Evolutionary conservation across 495 filamentous ascomycete species (phyloP).

Genomic region (Friedmanniomyces endolithicus): DNA sequence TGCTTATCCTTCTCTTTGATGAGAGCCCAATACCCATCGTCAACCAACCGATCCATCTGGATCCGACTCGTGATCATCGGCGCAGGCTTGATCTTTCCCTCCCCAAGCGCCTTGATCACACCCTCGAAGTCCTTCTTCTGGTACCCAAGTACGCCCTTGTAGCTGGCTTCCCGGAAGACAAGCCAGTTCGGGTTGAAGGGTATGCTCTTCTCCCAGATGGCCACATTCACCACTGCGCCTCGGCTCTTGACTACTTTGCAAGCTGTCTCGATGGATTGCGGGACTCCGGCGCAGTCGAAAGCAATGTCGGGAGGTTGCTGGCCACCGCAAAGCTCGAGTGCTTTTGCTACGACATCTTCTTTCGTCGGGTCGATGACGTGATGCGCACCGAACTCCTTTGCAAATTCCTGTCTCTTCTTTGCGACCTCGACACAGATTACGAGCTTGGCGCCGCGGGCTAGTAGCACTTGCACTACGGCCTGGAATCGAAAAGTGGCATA

Average conservation of each 20-base stretch:
- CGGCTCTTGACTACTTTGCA: conserved; percentile 21
- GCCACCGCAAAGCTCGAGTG: conserved; percentile 22
- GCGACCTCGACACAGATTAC: conserved; percentile 27
- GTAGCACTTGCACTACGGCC: conserved; percentile 18
- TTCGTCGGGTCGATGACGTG: conserved; percentile 25
- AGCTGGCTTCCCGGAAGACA: conserved; percentile 26
- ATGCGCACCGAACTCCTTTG: conserved; percentile 25
- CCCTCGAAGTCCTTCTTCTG: conserved; percentile 28
- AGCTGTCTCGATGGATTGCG: conserved; percentile 18
- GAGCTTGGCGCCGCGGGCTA: conserved; percentile 17
- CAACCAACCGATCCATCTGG: conserved; percentile 25
- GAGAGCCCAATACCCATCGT: conserved; percentile 25
- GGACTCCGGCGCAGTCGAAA: conserved; percentile 30
- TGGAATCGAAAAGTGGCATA: too few species aligned
- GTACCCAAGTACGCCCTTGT: conserved; percentile 26
- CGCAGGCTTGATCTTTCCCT: conserved; percentile 24
- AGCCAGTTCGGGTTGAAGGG: conserved; percentile 29
- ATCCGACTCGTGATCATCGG: conserved; percentile 29
- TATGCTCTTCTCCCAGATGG: conserved; percentile 29
- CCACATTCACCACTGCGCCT: conserved; percentile 28
- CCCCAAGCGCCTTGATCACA: conserved; percentile 24
- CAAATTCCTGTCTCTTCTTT: conserved; percentile 23
- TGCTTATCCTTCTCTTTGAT: conserved; percentile 31
- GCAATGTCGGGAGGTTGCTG: conserved; percentile 23
- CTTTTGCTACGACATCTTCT: conserved; percentile 17